Evolutionary conservation across 2,329 filamentous ascomycete species (phyloP), one percentile per base, ranked within the genome.

Genomic region (Hypoxylon rubiginosum): DNA sequence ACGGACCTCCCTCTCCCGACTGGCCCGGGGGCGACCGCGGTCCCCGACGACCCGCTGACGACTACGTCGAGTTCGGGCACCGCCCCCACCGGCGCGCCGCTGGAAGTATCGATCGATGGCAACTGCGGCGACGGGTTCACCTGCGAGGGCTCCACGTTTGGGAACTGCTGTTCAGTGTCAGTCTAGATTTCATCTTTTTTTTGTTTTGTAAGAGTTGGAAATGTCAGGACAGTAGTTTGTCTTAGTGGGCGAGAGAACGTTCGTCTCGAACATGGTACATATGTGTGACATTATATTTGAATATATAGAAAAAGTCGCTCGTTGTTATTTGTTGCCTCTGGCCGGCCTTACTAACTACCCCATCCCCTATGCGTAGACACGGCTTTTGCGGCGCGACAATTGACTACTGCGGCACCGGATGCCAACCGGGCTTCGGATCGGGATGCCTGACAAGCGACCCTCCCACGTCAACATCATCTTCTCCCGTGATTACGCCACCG

Each of bases 391-490:
- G 82, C 45, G 73, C 72, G 19, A 78, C 77, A 1, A 73, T 72
- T n/a, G 79, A 77, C 36, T 79, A 83, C 64, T 83, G 81, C 69
- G 73, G 73, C 28, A 71, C 64, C 0, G 79, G 78, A 10, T 83
- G 81, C 65, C 80, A 82, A 68, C 63, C 72, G 7, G 71, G n/a
- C 1, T 79, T 76, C 53, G 77, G 77, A 57, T 73, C 72, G 36
- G 72, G 75, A 46, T 75, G 73, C 68, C 67, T 71, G 72, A 72
- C 55, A 69, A 73, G 59, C 64, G 64, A 65, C 54, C 67, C 67
- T 62, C 61, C 64, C 34, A 52, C 60, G 9, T 43, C 60, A 39
- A 36, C 50, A 21, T 61, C 66, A 9, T 68, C 64, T 17, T 58
- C 55, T 32, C 66, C 61, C 55, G 62, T 54, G 2, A 34, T 46